Evolutionary conservation across 441 rosid genomes (phyloP).

Genomic region (Jatropha multifida): DNA sequence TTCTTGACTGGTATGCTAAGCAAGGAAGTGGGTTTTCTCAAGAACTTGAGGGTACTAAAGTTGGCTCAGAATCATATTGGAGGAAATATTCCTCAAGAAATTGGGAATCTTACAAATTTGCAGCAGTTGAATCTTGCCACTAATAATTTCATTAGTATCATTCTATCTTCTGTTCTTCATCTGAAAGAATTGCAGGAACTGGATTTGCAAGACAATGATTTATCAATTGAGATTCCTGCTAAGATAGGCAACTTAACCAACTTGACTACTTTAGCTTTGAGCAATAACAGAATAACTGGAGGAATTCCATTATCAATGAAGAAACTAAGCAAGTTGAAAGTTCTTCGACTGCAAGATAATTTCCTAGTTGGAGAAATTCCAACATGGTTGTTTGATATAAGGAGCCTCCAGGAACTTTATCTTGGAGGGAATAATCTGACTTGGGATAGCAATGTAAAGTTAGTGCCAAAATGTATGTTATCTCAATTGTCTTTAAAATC

Average conservation of each 20-base stretch:
- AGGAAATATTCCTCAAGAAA: slow-evolving; percentile 30
- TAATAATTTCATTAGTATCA: slow-evolving; percentile 25
- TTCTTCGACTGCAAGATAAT: slow-evolving; percentile 30
- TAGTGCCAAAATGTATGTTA: slow-evolving; percentile 31
- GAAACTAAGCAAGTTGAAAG: slow-evolving; percentile 26
- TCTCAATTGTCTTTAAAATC: slow-evolving; percentile 29
- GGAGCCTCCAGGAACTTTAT: slow-evolving; percentile 27
- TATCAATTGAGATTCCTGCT: slow-evolving; percentile 32
- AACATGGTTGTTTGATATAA: slow-evolving; percentile 32
- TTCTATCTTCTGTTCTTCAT: slow-evolving; percentile 26
- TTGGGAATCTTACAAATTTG: slow-evolving; percentile 31
- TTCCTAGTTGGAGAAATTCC: slow-evolving; percentile 31
- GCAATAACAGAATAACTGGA: slow-evolving; percentile 30
- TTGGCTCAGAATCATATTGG: slow-evolving; percentile 27
- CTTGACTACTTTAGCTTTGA: slow-evolving; percentile 28
- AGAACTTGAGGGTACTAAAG: slow-evolving; percentile 24
- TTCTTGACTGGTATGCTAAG: slow-evolving; percentile 16
- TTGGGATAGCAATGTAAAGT: slow-evolving; percentile 23
- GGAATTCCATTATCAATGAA: slow-evolving; percentile 28
- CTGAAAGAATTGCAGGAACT: slow-evolving; percentile 23
- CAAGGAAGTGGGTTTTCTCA: slow-evolving; percentile 17
- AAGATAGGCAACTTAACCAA: slow-evolving; percentile 31
- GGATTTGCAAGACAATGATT: slow-evolving; percentile 29
- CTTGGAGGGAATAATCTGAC: slow-evolving; percentile 36
- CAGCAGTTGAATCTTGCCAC: slow-evolving; percentile 25